Conservation (phyloP, 1,284 basidiomycete genomes). For the Trichosporon sp. region DNA sequence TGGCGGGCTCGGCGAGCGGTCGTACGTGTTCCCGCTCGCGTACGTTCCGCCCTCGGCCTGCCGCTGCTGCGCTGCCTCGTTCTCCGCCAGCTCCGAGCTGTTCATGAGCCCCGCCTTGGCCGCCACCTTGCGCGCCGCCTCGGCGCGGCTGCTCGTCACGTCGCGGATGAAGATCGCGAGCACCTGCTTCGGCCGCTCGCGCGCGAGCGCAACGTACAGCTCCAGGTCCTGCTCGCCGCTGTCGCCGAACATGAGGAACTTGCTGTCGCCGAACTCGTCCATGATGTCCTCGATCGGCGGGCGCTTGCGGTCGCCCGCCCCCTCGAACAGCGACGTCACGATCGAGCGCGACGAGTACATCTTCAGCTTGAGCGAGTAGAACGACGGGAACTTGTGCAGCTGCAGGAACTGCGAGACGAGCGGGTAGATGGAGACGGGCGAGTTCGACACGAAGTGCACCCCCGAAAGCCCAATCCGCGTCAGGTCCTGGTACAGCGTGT, state of each 20-base stretch:
- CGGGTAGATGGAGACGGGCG: constrained; percentile 78
- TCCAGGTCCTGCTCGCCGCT: constrained; percentile 85
- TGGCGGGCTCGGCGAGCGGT: neutral
- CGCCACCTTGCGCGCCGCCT: constrained; percentile 11
- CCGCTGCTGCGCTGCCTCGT: neutral
- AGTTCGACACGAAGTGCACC: constrained; percentile 89
- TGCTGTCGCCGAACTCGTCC: constrained; percentile 66
- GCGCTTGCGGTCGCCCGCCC: constrained; percentile 69
- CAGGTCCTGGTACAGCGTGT: constrained; percentile 70
- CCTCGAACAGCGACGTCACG: constrained; percentile 68
- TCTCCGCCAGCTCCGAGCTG: neutral
- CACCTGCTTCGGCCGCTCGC: constrained; percentile 57
- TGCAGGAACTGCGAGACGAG: constrained; percentile 73
- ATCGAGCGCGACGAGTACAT: constrained; percentile 77
- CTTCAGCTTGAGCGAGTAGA: constrained; percentile 61
- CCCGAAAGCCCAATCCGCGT: constrained; percentile 60
- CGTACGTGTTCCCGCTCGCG: constrained; percentile 3
- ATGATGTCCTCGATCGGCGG: constrained; percentile 68
- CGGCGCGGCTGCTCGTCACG: constrained; percentile 51
- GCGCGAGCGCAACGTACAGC: constrained; percentile 67
- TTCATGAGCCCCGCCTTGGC: neutral
- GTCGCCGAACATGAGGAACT: constrained; percentile 80
- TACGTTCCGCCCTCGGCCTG: neutral
- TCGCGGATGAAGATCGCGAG: constrained; percentile 73
- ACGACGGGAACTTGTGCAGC: constrained; percentile 54